Evolutionary conservation across 257 asterid genomes (phyloP), one percentile per base, ranked within the genome.

Genomic region (Nicotiana otophora): DNA sequence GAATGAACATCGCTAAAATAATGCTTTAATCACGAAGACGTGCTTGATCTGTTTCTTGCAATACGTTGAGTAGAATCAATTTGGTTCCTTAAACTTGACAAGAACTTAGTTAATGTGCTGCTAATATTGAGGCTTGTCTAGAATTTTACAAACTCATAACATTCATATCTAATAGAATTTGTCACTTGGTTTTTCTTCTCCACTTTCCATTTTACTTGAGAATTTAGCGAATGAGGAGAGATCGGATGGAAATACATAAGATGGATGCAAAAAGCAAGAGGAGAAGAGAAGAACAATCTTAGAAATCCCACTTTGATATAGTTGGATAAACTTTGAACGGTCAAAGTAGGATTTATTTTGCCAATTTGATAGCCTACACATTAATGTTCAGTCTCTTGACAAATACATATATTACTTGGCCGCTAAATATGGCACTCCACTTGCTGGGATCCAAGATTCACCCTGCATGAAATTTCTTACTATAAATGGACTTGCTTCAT

Each of bases 341-440:
- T 62, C 8, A 23, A 20, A 23, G 67, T 23, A 62, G 10, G 31
- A 62, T 10, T 62, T 62, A 11, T 62, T 17, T 7, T 23, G 17
- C 4, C 4, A 67, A 82, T 82, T 58, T 69, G 39, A 48, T 67
- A 67, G 10, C 39, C 31, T 70, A 34, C 30, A 70, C 14, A 16
- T 69, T 19, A 42, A 15, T 61, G 11, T 54, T 15, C 75, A 23
- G 39, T 61, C 10, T 31, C 1, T 54, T 83, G 12, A 31, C 28
- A 53, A 16, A 30, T 30, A 26, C 0, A 10, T 42, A 4, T 16
- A 33, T 89, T 77, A 93, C 57, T 88, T 6, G 14, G 70, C 87
- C 67, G 84, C 66, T 74, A 87, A 86, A 87, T 85, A 92, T 11
- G 97, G 96, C 36, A 93, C 96, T 4, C 98, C 94, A 54, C 91